Evolutionary conservation across 2,329 filamentous ascomycete genomes (phyloP).

Genomic region (Sordariomycetes sp.): DNA sequence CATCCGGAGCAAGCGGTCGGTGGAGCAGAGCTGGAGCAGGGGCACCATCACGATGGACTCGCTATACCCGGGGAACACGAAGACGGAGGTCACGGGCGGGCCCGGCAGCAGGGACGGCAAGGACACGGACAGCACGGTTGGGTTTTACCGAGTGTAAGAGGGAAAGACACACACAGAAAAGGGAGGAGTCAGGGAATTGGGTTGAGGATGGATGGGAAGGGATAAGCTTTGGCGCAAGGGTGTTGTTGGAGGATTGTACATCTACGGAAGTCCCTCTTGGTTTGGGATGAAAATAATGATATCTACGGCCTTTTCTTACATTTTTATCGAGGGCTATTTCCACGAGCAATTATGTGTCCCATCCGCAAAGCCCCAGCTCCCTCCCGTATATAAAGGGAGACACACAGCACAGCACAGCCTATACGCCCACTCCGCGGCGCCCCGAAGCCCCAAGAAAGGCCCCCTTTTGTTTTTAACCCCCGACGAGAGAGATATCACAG

Average conservation of each 20-base stretch:
- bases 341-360: too few species aligned
- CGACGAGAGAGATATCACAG: background rate
- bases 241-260: too few species aligned
- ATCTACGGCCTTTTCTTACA: background rate
- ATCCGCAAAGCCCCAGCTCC: too few species aligned
- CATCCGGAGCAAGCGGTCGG: constrained; percentile 5
- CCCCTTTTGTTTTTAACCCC: background rate
- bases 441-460: too few species aligned
- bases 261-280: too few species aligned
- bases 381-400: too few species aligned
- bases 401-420: too few species aligned
- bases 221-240: too few species aligned
- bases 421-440: too few species aligned
- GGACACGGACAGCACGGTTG: background rate
- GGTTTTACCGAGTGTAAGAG: background rate
- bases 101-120: background rate
- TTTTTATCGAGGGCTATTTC: background rate
- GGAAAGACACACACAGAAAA: background rate
- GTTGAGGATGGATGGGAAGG: too few species aligned
- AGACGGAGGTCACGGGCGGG: background rate
- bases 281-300: background rate
- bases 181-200: background rate
- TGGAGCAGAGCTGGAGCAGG: constrained; percentile 4
- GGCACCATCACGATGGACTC: background rate
- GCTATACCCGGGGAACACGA: background rate